Base-by-base conservation (phyloP, 257 asterid genomes). In the Henckelia pumila region DNA sequence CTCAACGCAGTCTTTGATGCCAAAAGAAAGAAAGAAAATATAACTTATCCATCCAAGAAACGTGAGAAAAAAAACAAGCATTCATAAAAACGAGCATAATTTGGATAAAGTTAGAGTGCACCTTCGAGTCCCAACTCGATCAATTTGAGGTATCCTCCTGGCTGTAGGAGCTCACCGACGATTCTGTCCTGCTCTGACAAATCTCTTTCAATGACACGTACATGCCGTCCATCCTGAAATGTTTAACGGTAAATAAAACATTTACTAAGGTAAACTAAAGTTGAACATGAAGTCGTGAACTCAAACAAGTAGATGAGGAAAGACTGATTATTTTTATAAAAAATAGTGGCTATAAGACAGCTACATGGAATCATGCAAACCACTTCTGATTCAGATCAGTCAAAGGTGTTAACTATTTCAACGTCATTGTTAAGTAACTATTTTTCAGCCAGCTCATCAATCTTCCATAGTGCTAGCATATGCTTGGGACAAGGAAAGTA, bases 131-230 rank as follows among this genome's bases (percentile, higher is more conserved):
- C 84, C 64, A 82, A 72, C 72, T 82, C 86, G 7, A 73, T 59
- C 73, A 82, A 53, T 71, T 78, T 82, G 60, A 82, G 81, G 33
- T 76, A 78, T 24, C 86, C 86, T 37, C 84, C 84, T 21, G 86
- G 86, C 30, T 78, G 86, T 56, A 82, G 71, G 35, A 76, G 75
- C 66, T 82, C 86, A 19, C 84, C 86, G 5, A 78, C 82, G 44
- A 82, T 78, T 59, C 84, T 72, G 23, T 78, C 77, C 29, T 80
- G 86, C 78, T 76, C 82, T 1, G 78, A 22, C 68, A 76, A 68
- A 71, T 78, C 82, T 67, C 86, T 82, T 71, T 78, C 86, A 9
- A 82, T 71, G 29, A 78, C 82, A 66, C 37, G 81, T 33, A 82
- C 86, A 47, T 63, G 76, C 21, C 82, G 70, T 29, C 83, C 86